Base-by-base conservation (phyloP, 257 asterid genomes). In the Galeopsis tetrahit region DNA sequence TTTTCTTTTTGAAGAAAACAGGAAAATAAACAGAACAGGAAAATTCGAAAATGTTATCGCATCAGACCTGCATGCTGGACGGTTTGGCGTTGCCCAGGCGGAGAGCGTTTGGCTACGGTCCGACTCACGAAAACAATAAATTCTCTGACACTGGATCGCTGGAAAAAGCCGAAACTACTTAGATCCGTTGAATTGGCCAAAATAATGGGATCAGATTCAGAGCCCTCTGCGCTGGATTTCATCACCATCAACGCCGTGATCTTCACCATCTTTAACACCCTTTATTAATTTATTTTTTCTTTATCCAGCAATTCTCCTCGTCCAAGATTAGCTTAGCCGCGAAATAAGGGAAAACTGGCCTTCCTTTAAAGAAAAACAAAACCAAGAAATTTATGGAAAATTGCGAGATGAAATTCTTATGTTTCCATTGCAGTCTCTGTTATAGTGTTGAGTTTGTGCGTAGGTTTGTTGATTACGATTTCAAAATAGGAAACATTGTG, bases 241-340 rank as follows among this genome's bases (percentile, higher is more conserved):
- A 91, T 66, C 65, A 91, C 88, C 96, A 94, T 66, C 84, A 94
- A 77, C 82, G 96, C 95, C 79, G 97, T 94, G 88, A 94, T 91
- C 88, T 91, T 87, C 89, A 91, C 94, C 89, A 85, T 17, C 43
- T 32, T 71, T 56, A 43, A 36, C 40, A 10, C 58, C 75, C 57
- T 32, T 69, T 53, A 13, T 13, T 21, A 6, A 9, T 38, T 15
- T 21, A 9, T 2, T 11, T 1, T 42, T 28, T 42, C 40, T 15
- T 28, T 64, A 17, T 42, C 36, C 49, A 38, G n/a, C 46, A 53
- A 58, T 62, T 8, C 31, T 28, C 55, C 10, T 42, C 31, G 57
- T 9, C 6, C 36, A 1, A 36, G 52, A 17, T 53, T 68, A 52
- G 44, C 65, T 36, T n/a, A 14, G 38, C 13, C 3, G 15, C 7